Percentiles rank a stretch among this genome's conserved stretches.
These are phyloP conservation scores for Tanozyma kutaoensis DNA, from an alignment of 805 yeast species.

Conservation along the genomic window DNA sequence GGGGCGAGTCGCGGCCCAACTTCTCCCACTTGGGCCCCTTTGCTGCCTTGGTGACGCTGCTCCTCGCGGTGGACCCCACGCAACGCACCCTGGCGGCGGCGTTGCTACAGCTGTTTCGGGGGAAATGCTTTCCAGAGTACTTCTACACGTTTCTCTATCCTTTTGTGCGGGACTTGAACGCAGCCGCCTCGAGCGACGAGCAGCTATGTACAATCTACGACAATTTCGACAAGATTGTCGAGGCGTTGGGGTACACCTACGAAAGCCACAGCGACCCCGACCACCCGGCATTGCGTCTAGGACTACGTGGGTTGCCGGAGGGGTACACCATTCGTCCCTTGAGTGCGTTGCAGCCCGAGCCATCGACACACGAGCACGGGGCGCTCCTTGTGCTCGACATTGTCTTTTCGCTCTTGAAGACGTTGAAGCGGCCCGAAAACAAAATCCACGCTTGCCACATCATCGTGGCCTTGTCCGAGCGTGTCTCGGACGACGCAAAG, in stretches of 20 bases:
- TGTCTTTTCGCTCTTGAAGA: constrained; percentile 45
- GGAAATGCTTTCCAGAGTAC: constrained; percentile 45
- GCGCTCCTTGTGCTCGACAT: constrained; percentile 45
- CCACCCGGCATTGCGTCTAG: constrained; percentile 25
- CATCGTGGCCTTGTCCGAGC: constrained; percentile 62
- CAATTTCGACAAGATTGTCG: constrained; percentile 36
- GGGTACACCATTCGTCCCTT: constrained; percentile 29
- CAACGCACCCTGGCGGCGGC: constrained; percentile 43
- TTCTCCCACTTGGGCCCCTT: constrained; percentile 50
- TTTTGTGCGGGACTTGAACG: not conserved
- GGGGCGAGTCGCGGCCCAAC: constrained; percentile 54
- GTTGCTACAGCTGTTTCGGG: constrained; percentile 37
- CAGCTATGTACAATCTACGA: constrained; percentile 47
- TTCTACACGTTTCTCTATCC: constrained; percentile 53
- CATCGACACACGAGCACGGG: constrained; percentile 20
- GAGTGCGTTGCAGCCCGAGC: constrained; percentile 5
- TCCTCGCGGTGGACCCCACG: too few relatives aligned
- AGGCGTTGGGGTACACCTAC: constrained; percentile 12
- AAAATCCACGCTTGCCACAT: constrained; percentile 64
- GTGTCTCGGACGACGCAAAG: constrained; percentile 69
- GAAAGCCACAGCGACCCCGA: constrained; percentile 1
- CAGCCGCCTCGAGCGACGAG: not conserved
- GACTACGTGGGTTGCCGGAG: constrained; percentile 37
- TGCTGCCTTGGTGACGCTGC: too few relatives aligned
- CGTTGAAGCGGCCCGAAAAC: constrained; percentile 45